A percentile compares a stretch with the other conserved stretches of the same genome.
phyloP scores from a whole-genome alignment of 2,329 filamentous ascomycete species.

The Trichoderma asperellum region DNA sequence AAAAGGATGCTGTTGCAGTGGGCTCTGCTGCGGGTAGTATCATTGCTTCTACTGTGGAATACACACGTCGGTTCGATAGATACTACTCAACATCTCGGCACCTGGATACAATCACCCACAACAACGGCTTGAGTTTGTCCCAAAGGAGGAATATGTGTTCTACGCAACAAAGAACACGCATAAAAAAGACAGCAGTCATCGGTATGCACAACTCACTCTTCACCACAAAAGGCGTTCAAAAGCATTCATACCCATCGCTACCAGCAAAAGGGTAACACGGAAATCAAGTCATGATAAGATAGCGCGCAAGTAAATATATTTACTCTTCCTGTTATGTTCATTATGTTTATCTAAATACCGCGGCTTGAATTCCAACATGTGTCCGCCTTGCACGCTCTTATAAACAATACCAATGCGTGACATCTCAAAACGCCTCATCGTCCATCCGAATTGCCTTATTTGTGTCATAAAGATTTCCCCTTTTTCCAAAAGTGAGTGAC shows the following conservation, averaged over 20 bases:
- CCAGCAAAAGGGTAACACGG: not conserved
- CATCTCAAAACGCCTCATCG: constrained; percentile 8
- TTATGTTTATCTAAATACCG: constrained; percentile 6
- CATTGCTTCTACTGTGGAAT: not conserved
- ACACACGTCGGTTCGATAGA: not conserved
- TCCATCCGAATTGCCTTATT: constrained; percentile 10
- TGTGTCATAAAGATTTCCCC: constrained; percentile 1
- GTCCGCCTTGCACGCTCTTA: constrained; percentile 7
- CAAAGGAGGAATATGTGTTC: not conserved
- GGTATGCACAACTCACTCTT: too few species aligned
- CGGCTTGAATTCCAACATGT: constrained; percentile 4
- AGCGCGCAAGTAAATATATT: not conserved
- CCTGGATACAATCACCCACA: not conserved
- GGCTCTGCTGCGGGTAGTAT: not conserved
- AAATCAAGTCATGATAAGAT: not conserved
- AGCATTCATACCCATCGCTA: not conserved
- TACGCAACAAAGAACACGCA: not conserved
- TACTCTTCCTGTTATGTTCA: not conserved
- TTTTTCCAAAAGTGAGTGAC: constrained; percentile 25
- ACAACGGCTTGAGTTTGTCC: not conserved
- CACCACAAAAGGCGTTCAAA: not conserved
- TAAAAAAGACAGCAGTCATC: too few species aligned
- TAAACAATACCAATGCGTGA: constrained; percentile 20
- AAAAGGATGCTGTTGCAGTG: not conserved
- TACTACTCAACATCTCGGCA: not conserved